Conservation (phyloP, 108 stramenopile species). For the Skeletonema potamos region DNA sequence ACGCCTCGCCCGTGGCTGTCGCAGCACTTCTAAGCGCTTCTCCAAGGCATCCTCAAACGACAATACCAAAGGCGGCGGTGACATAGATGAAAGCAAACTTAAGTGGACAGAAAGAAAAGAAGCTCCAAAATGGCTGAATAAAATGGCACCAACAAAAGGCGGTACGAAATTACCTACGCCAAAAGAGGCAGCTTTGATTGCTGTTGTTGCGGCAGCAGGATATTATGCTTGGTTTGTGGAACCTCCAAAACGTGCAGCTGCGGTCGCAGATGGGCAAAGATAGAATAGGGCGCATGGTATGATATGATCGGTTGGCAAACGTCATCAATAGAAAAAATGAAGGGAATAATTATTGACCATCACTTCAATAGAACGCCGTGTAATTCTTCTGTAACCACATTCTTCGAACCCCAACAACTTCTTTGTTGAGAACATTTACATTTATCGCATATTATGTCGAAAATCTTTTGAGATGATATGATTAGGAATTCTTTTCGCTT, state of each 20-base stretch:
- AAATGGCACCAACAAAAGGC: conserved; percentile 42
- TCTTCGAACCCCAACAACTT: neutral
- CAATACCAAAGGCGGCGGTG: neutral
- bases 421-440: neutral
- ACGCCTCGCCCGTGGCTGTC: neutral
- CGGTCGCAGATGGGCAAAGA: neutral
- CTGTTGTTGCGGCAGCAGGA: conserved; percentile 8
- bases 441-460: neutral
- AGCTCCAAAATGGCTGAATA: conserved; percentile 43
- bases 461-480: too few species aligned
- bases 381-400: too few species aligned
- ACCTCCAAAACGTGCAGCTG: conserved; percentile 13
- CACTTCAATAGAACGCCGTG: too few species aligned
- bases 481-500: too few species aligned
- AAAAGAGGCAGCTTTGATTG: conserved; percentile 26
- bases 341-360: too few species aligned
- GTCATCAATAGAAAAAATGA: neutral
- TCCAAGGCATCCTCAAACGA: neutral
- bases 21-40: neutral
- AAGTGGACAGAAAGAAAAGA: conserved; percentile 49
- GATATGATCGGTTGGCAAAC: neutral
- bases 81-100: conserved; percentile 16
- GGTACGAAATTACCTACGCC: conserved; percentile 37
- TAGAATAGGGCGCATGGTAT: neutral
- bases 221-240: conserved; percentile 40